A percentile compares a stretch with the other conserved stretches of the same genome.
phyloP scores from a whole-genome alignment of 352 stramenopile genomes.

The Phytopythium oedochilum region DNA sequence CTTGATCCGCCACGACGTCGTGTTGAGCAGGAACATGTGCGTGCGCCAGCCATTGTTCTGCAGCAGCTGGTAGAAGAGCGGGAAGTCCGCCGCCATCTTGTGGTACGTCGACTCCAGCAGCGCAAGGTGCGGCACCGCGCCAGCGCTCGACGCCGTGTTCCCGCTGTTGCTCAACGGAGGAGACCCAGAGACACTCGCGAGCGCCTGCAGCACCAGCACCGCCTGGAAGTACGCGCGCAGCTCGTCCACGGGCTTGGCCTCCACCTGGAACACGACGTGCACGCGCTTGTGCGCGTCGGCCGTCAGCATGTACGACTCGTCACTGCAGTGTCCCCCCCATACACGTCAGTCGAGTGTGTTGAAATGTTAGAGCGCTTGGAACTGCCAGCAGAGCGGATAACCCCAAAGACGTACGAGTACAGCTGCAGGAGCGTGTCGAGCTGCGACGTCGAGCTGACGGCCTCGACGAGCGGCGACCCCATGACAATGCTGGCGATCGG shows the following conservation, averaged over 20 bases:
- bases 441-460: constrained; percentile 26
- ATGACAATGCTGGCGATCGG: constrained; percentile 48
- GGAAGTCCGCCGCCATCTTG: constrained; percentile 52
- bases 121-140: constrained; percentile 9
- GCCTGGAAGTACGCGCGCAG: constrained; percentile 73
- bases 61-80: constrained; percentile 58
- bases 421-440: constrained; percentile 45
- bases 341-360: too few species aligned
- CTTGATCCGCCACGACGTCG: constrained; percentile 60
- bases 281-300: constrained; percentile 23
- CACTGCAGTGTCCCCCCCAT: constrained; percentile 15
- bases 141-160: not conserved
- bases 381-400: not conserved
- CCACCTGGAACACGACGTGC: constrained; percentile 49
- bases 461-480: constrained; percentile 47
- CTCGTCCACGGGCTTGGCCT: constrained; percentile 51
- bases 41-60: constrained; percentile 61
- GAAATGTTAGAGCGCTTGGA: too few species aligned
- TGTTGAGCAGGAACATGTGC: constrained; percentile 73
- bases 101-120: constrained; percentile 42
- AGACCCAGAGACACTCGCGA: constrained; percentile 11
- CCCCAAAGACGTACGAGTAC: constrained; percentile 28
- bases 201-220: constrained; percentile 43
- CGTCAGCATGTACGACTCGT: constrained; percentile 58
- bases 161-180: constrained; percentile 12